A percentile compares a stretch with the other conserved stretches of the same genome.
These are phyloP conservation scores for Volvox africanus DNA, from an alignment of 139 green algal species.

Conservation along the genomic window DNA sequence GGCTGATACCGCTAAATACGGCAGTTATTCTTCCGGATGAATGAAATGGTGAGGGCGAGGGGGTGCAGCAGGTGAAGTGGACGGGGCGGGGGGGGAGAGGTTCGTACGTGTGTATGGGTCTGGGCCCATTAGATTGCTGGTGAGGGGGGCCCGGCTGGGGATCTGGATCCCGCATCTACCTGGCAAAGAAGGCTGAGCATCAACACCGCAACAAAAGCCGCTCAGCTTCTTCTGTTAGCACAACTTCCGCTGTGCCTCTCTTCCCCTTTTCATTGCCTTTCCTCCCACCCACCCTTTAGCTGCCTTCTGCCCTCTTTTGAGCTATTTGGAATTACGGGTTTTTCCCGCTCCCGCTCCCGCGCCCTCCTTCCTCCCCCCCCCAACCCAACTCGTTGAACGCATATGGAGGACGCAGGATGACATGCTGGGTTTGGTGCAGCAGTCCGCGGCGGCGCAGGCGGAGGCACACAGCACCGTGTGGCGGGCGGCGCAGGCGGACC, in stretches of 20 bases:
- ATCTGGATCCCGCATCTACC: too few relatives aligned
- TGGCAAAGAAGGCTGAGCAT: neutral
- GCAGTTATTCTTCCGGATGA: constrained; percentile 42
- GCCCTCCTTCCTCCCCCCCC: neutral
- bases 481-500: constrained; percentile 32
- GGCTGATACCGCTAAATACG: too few relatives aligned
- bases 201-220: neutral
- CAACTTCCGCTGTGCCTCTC: neutral
- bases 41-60: constrained; percentile 38
- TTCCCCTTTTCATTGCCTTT: neutral
- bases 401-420: constrained; percentile 31
- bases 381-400: neutral
- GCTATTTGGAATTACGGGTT: neutral
- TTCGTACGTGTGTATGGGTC: too few relatives aligned
- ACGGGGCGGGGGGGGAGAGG: too few relatives aligned
- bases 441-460: neutral
- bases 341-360: neutral
- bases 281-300: neutral
- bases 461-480: constrained; percentile 8
- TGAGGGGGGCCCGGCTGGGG: too few relatives aligned
- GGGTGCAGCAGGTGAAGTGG: too few relatives aligned
- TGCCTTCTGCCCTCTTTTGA: neutral
- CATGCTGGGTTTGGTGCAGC: constrained; percentile 33
- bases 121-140: too few relatives aligned
- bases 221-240: neutral